These are phyloP conservation scores for Aspergillus sp. DNA, from an alignment of 2,329 filamentous ascomycete species.

Conservation along the genomic window DNA sequence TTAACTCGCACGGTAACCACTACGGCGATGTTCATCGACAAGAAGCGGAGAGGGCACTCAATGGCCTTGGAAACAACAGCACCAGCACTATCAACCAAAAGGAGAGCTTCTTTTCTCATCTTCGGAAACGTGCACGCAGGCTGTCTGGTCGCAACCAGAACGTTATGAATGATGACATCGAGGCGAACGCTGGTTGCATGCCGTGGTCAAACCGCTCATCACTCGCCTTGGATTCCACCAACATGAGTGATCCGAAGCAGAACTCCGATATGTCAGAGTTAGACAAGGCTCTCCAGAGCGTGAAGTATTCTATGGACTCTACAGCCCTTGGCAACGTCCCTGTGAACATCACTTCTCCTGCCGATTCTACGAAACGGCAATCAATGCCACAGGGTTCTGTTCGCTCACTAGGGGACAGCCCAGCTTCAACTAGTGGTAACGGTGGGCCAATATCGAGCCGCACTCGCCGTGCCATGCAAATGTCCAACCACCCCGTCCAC, in stretches of 20 bases:
- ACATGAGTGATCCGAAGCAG: slow-evolving; percentile 47
- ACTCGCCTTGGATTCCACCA: slow-evolving; percentile 68
- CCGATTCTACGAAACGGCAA: slow-evolving; percentile 38
- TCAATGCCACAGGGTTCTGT: slow-evolving; percentile 39
- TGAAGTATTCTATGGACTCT: slow-evolving; percentile 58
- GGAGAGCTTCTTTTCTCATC: slow-evolving; percentile 97
- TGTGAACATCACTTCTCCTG: slow-evolving; percentile 33
- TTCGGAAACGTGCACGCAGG: slow-evolving; percentile 87
- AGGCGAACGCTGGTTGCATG: slow-evolving; percentile 87
- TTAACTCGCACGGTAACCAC: slow-evolving; percentile 88
- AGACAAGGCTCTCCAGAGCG: slow-evolving; percentile 61
- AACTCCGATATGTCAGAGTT: slow-evolving; percentile 59
- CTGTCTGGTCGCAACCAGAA: slow-evolving; percentile 90
- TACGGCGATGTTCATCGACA: slow-evolving; percentile 87
- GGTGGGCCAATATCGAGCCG: slow-evolving; percentile 68
- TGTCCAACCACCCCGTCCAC: slow-evolving; percentile 70
- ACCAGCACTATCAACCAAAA: slow-evolving; percentile 78
- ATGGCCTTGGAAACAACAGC: slow-evolving; percentile 68
- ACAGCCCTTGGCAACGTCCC: slow-evolving; percentile 39
- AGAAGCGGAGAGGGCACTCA: slow-evolving; percentile 87
- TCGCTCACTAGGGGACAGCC: slow-evolving; percentile 30
- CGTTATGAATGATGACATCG: slow-evolving; percentile 81
- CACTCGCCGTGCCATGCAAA: slow-evolving; percentile 72
- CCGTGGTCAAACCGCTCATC: slow-evolving; percentile 88
- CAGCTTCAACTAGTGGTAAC: slow-evolving; percentile 25